phyloP scores from a whole-genome alignment of 768 basidiomycete species.

The Lactarius indigo region DNA sequence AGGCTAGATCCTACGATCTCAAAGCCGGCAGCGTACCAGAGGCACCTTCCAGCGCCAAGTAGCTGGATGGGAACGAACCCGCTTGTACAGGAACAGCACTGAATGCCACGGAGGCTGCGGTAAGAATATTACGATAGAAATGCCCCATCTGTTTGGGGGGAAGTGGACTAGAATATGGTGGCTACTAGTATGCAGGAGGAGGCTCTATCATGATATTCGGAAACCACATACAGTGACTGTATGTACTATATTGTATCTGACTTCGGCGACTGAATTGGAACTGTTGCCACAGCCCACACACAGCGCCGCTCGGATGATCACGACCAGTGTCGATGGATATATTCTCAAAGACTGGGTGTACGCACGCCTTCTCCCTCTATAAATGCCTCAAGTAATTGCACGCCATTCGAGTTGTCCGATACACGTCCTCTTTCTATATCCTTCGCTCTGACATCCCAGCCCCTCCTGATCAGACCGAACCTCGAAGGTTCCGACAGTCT shows the following conservation, averaged over 20 bases:
- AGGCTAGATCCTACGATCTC: conserved; percentile 67
- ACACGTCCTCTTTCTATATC: neutral
- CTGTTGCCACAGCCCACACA: too few relatives aligned
- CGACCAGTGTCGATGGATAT: too few relatives aligned
- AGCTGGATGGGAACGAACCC: conserved; percentile 37
- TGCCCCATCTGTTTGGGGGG: neutral
- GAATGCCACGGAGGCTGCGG: neutral
- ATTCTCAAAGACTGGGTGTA: too few relatives aligned
- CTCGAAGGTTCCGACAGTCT: neutral
- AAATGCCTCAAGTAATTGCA: too few relatives aligned
- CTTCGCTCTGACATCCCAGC: neutral
- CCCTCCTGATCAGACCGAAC: neutral
- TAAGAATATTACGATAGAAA: neutral
- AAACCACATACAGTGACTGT: too few relatives aligned
- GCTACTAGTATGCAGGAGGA: too few relatives aligned
- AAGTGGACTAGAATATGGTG: neutral
- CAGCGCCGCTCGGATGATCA: too few relatives aligned
- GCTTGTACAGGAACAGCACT: neutral
- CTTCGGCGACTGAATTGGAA: too few relatives aligned
- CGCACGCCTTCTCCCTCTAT: too few relatives aligned
- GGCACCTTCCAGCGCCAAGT: conserved; percentile 24
- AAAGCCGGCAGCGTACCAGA: conserved; percentile 49
- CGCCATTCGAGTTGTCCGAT: too few relatives aligned
- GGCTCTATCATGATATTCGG: too few relatives aligned
- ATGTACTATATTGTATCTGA: too few relatives aligned